A percentile compares a stretch with the other conserved stretches of the same genome.
Evolutionary conservation across 257 asterid genomes (phyloP).

Genomic region (Solanum etuberosum): DNA sequence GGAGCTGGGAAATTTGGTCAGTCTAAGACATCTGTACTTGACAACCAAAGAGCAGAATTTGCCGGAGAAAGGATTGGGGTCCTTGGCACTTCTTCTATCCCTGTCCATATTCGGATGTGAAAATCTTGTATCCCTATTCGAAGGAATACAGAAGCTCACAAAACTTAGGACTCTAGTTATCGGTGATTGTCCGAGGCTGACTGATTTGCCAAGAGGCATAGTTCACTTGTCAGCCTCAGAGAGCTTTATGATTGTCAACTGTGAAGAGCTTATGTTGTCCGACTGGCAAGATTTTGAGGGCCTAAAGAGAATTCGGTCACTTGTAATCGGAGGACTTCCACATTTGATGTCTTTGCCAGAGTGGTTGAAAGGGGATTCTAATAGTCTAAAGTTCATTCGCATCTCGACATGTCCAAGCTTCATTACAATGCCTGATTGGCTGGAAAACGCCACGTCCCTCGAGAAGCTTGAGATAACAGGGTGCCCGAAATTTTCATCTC

Average conservation of each 20-base stretch:
- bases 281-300: background rate
- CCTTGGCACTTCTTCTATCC: background rate
- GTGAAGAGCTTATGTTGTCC: background rate
- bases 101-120: background rate
- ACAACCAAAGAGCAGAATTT: constrained; percentile 2
- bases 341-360: background rate
- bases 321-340: background rate
- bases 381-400: background rate
- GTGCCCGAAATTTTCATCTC: background rate
- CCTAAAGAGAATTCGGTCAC: background rate
- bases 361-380: background rate
- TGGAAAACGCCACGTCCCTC: background rate
- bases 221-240: background rate
- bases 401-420: background rate
- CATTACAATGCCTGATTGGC: background rate
- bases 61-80: background rate
- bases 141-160: background rate
- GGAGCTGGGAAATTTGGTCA: background rate
- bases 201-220: background rate
- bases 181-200: background rate
- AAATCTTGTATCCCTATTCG: background rate
- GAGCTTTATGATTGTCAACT: background rate
- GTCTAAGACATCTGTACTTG: constrained; percentile 4
- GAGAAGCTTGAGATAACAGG: background rate
- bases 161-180: background rate